These are phyloP conservation scores for Yamadazyma philogaea DNA, from an alignment of 805 yeast species.

Conservation along the genomic window DNA sequence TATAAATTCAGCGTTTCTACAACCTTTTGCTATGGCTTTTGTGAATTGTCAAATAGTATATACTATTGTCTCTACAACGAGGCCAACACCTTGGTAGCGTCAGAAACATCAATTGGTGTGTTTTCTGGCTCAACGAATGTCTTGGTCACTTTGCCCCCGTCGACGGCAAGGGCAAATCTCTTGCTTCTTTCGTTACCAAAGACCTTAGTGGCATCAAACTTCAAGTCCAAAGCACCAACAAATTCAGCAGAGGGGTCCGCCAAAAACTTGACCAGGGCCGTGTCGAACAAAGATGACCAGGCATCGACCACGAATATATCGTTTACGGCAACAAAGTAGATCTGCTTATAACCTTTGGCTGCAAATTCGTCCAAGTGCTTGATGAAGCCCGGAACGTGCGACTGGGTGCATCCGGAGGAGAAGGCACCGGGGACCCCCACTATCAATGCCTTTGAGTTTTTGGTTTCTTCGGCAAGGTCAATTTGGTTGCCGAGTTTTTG, in stretches of 20 bases:
- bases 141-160: slow-evolving; percentile 67
- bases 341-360: slow-evolving; percentile 60
- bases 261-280: slow-evolving; percentile 49
- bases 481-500: slow-evolving; percentile 64
- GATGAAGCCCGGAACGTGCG: slow-evolving; percentile 74
- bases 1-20: too few species aligned
- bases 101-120: slow-evolving; percentile 59
- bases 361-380: slow-evolving; percentile 48
- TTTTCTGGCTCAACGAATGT: slow-evolving; percentile 79
- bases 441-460: slow-evolving; percentile 33
- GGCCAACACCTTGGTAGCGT: slow-evolving; percentile 44
- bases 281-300: slow-evolving; percentile 53
- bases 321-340: slow-evolving; percentile 75
- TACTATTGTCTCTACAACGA: background rate
- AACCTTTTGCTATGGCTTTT: background rate
- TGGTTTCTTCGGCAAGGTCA: slow-evolving; percentile 48
- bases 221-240: slow-evolving; percentile 58
- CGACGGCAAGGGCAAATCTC: slow-evolving; percentile 73
- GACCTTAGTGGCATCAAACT: slow-evolving; percentile 70
- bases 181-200: slow-evolving; percentile 76
- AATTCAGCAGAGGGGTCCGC: slow-evolving; percentile 83
- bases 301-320: slow-evolving; percentile 84
- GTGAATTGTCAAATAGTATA: background rate
- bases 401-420: slow-evolving; percentile 73
- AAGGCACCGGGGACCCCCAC: slow-evolving; percentile 61